Conservation (phyloP, 352 stramenopile genomes). For the Globisporangium yorkense region DNA sequence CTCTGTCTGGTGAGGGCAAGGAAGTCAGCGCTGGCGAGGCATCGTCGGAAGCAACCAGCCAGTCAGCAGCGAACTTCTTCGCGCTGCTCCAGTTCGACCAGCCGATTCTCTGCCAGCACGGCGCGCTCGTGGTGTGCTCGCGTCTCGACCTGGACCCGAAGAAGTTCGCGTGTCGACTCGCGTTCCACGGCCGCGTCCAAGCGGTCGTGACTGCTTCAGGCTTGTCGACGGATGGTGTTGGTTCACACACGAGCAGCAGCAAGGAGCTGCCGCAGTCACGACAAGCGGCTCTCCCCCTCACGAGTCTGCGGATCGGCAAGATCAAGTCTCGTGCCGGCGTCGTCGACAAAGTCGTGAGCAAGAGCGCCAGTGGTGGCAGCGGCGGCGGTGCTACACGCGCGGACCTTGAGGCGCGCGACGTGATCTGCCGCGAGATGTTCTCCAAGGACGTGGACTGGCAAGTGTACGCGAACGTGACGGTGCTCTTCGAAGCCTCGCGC, state of each 20-base stretch:
- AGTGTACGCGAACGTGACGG: slow-evolving; percentile 40
- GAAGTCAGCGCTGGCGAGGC: not conserved
- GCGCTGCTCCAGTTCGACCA: slow-evolving; percentile 70
- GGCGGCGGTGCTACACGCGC: not conserved
- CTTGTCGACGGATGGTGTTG: not conserved
- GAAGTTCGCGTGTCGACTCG: slow-evolving; percentile 53
- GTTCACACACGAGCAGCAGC: not conserved
- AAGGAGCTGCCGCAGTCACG: not conserved
- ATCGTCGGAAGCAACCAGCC: not conserved
- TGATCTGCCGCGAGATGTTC: slow-evolving; percentile 75
- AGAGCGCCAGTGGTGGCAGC: not conserved
- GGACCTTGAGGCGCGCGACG: slow-evolving; percentile 10
- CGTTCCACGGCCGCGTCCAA: slow-evolving; percentile 57
- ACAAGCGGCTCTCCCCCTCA: slow-evolving; percentile 17
- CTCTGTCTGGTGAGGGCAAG: slow-evolving; percentile 9
- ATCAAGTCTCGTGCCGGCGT: slow-evolving; percentile 54
- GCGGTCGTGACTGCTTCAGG: slow-evolving; percentile 22
- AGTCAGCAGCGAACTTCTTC: slow-evolving; percentile 4
- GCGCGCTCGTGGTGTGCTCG: slow-evolving; percentile 60
- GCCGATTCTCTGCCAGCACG: slow-evolving; percentile 44
- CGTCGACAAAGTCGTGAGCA: slow-evolving; percentile 47
- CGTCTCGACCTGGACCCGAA: slow-evolving; percentile 69
- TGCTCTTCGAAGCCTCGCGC: slow-evolving; percentile 39
- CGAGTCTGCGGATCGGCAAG: slow-evolving; percentile 42
- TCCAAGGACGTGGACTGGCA: slow-evolving; percentile 66